Base-by-base conservation (phyloP, 2,329 filamentous ascomycete species). In the Calonectria montana region DNA sequence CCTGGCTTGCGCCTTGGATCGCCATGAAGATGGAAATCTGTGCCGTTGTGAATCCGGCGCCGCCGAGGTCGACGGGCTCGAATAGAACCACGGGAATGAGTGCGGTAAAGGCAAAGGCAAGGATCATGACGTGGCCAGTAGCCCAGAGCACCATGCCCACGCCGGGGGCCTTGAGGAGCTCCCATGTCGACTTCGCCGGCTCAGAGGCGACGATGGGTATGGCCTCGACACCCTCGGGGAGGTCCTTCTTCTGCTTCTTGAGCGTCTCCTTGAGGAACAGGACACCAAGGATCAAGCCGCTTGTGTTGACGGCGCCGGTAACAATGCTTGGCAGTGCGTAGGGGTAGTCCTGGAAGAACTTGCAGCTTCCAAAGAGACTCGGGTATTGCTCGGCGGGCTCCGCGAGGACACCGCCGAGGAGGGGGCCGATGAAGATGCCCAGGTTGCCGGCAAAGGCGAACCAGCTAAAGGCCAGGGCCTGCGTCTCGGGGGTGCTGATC, bases 371-470 rank as follows among this genome's bases (percentile, higher is more conserved):
- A 71, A 91, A 91, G 0, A 88, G 65, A 0, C 83, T 76, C 0
- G 91, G 88, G 77, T 92, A 95, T 80, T 93, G 90, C 6, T 83
- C 77, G 0, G 88, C 91, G 1, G 94, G 94, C 39, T 93, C 88
- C 13, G 93, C 91, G 1, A 97, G 86, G 0, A 85, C 86, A 65
- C 94, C 94, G 48, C 94, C 93, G 23, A 95, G 79, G 10, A 94
- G 78, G 3, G 94, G 93, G 0, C 94, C 94, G 2, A 94, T 35
- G 70, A 94, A 91, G 53, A 96, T 91, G 4, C 94, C 94, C 10
- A 96, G 25, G 75, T 96, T 96, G 5, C 91, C 91, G 0, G 89
- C 86, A 79, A 96, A 94, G 12, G 93, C 93, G 79, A 96, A 96
- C 86, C 91, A 93, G 78, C 92, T 92, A 79, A 96, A 97, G 0